These are phyloP conservation scores for Daldinia concentrica DNA, from an alignment of 495 filamentous ascomycete species.

Conservation along the genomic window DNA sequence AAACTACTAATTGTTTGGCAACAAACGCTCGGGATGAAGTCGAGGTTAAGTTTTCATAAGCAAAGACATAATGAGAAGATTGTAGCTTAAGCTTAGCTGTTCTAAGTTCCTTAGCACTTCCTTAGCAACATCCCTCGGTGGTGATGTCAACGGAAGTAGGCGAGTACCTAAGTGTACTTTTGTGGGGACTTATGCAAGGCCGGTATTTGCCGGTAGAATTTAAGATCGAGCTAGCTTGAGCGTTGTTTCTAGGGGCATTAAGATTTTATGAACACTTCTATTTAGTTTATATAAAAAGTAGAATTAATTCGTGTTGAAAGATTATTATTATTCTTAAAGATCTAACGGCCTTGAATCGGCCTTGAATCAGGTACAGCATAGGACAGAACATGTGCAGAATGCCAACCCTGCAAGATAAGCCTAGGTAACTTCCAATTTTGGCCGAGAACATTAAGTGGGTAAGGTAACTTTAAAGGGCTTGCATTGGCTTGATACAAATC, in stretches of 20 bases:
- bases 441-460: constrained; percentile 7
- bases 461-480: constrained; percentile 11
- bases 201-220: not conserved
- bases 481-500: not conserved
- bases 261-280: not conserved
- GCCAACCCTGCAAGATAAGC: constrained; percentile 4
- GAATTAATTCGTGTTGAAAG: not conserved
- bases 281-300: not conserved
- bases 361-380: not conserved
- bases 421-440: constrained; percentile 1
- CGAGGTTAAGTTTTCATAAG: constrained; percentile 5
- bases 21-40: not conserved
- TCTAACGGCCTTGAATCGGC: not conserved
- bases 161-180: constrained; percentile 32
- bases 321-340: not conserved
- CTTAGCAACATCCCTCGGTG: constrained; percentile 11
- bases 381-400: not conserved
- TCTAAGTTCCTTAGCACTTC: not conserved
- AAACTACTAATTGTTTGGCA: not conserved
- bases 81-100: not conserved
- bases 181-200: constrained; percentile 19
- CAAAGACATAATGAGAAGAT: not conserved
- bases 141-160: constrained; percentile 37
- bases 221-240: no score
- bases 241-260: not conserved